Conservation (phyloP, 1,139 yeast genomes). For the Barnettozyma hawaiiensis region DNA sequence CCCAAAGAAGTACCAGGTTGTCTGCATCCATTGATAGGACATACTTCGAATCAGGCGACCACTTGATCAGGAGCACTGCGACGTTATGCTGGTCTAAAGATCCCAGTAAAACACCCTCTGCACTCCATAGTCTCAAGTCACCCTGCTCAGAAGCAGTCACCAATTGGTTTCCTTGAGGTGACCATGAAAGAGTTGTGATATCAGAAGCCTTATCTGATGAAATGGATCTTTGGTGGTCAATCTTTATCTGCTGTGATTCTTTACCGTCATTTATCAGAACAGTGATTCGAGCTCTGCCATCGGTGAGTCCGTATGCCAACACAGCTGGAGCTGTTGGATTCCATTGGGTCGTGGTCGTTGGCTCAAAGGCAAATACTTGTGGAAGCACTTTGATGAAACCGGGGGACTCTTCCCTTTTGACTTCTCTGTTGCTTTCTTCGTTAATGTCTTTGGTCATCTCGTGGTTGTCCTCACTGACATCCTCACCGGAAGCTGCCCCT, state of each 20-base stretch:
- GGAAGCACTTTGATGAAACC: conserved; percentile 32
- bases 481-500: not conserved
- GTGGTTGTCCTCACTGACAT: not conserved
- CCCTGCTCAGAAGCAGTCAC: conserved; percentile 58
- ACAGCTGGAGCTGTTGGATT: conserved; percentile 32
- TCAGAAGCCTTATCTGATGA: conserved; percentile 17
- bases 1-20: conserved; percentile 49
- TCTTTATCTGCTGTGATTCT: conserved; percentile 12
- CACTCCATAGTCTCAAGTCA: conserved; percentile 64
- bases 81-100: conserved; percentile 50
- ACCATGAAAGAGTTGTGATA: conserved; percentile 51
- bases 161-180: conserved; percentile 52
- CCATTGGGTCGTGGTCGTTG: conserved; percentile 35
- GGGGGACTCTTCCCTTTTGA: conserved; percentile 18
- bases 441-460: conserved; percentile 1
- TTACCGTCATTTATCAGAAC: conserved; percentile 14
- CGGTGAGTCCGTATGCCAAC: conserved; percentile 38
- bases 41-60: conserved; percentile 42
- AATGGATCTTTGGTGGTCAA: conserved; percentile 22
- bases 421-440: conserved; percentile 9
- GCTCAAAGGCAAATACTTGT: conserved; percentile 28
- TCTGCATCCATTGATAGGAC: conserved; percentile 32
- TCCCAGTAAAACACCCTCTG: conserved; percentile 58
- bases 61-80: conserved; percentile 44
- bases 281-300: conserved; percentile 34